Evolutionary conservation across 306 rosid species (phyloP).

Genomic region (Prunus salicina): DNA sequence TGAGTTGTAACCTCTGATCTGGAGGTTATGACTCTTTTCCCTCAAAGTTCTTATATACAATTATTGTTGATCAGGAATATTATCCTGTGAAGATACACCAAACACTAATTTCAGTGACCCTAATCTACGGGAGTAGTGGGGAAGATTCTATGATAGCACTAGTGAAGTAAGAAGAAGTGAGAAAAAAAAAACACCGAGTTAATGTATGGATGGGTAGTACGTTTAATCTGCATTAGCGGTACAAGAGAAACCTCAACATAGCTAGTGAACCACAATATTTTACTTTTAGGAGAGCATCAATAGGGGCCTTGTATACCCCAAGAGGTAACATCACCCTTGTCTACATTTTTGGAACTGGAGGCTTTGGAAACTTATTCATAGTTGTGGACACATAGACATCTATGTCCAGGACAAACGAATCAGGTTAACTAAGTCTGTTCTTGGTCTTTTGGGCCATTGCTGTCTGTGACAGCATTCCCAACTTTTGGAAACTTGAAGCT

Average conservation of each 20-base stretch:
- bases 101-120: neutral
- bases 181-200: neutral
- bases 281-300: constrained; percentile 6
- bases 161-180: neutral
- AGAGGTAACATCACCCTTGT: neutral
- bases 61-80: constrained; percentile 6
- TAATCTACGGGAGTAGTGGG: neutral
- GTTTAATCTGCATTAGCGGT: neutral
- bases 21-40: constrained; percentile 12
- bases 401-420: neutral
- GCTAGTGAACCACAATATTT: constrained; percentile 7
- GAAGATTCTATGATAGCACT: neutral
- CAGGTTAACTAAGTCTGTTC: constrained; percentile 3
- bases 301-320: neutral
- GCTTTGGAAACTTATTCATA: neutral
- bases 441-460: neutral
- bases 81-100: neutral
- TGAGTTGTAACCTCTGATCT: neutral
- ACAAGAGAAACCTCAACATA: neutral
- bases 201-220: neutral
- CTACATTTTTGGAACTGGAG: constrained; percentile 23
- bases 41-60: constrained; percentile 6
- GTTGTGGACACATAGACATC: neutral
- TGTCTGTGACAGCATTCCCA: neutral
- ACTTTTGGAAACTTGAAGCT: neutral